Base-by-base conservation (phyloP, 2,329 filamentous ascomycete genomes). In the Diaporthe vaccinii region DNA sequence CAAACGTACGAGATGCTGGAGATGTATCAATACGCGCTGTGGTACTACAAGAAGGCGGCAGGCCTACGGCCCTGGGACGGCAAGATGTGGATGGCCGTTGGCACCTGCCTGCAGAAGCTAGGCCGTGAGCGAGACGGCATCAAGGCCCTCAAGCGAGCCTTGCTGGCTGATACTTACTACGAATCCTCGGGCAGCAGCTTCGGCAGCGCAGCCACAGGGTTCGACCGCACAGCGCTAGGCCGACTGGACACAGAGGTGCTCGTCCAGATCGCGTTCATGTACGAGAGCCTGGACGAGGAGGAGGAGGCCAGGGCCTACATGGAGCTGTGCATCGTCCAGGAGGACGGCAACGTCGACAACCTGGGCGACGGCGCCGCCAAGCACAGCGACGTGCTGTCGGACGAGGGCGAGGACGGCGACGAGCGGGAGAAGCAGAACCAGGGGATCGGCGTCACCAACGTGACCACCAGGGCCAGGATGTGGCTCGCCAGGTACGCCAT, bases 71-170 rank as follows among this genome's bases (percentile, higher is more conserved):
- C 96, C 0, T 98, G 96, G 89, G 97, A 99, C 79, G 95, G 96
- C 0, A 98, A 98, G 84, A 98, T 99, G 94, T 99, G 97, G 97
- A 94, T 97, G 87, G 97, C 97, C 0, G 95, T 99, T 7, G 97
- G 95, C 14, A 94, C 94, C 46, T 98, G 96, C 82, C 92, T 98
- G 78, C 93, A 96, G 77, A 96, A 96, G 82, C 97, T 98, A 89
- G 93, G 93, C 71, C 92, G 96, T 73, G 88, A 95, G 69, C 90
- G 92, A n/a, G 96, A 98, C 79, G 96, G 95, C 41, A 98, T 99
- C 83, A 97, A 98, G 81, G 95, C 97, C 0, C 91, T 98, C 79
- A 99, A 99, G 82, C 93, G 97, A 51, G 97, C 97, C 0, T 87
- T 99, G 10, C 91, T 97, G 1, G 95, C 96, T 1, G 95, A 97